Conservation (phyloP, 2,329 filamentous ascomycete genomes). For the Ceratocystis cubensis region DNA sequence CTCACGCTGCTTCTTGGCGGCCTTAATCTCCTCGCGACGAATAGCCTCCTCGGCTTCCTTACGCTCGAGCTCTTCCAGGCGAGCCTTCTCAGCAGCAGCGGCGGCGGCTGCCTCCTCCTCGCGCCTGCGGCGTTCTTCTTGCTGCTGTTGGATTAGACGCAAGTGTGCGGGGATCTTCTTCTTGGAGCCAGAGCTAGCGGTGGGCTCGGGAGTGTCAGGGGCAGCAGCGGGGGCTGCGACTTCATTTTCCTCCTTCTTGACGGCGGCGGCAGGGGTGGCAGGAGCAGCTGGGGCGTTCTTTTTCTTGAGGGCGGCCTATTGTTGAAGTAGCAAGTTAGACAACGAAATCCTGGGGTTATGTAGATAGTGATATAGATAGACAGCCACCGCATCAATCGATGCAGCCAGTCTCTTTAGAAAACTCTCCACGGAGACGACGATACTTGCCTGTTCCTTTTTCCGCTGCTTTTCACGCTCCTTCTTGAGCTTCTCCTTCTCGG, state of each 20-base stretch:
- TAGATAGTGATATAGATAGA: not conserved
- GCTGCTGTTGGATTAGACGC: conserved; percentile 64
- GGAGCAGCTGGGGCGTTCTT: conserved; percentile 35
- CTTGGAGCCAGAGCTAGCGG: conserved; percentile 38
- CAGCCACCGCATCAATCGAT: too few species aligned
- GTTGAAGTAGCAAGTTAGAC: not conserved
- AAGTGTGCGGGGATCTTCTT: conserved; percentile 79
- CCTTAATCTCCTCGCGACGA: conserved; percentile 59
- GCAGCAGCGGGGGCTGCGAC: conserved; percentile 44
- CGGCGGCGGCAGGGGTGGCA: conserved; percentile 25
- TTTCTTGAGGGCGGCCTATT: conserved; percentile 57
- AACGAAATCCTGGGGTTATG: not conserved
- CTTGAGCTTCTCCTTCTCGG: conserved; percentile 95
- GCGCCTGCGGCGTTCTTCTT: conserved; percentile 57
- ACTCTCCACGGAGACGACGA: not conserved
- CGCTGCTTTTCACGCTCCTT: conserved; percentile 97
- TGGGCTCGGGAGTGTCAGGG: conserved; percentile 31
- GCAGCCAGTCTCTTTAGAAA: not conserved
- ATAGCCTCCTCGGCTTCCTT: conserved; percentile 54
- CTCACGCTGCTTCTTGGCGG: conserved; percentile 71
- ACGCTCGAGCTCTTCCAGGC: conserved; percentile 53
- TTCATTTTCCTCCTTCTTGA: conserved; percentile 25
- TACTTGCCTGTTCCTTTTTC: conserved; percentile 83
- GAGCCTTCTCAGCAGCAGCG: conserved; percentile 51
- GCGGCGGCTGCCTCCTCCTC: conserved; percentile 50